phyloP scores from a whole-genome alignment of 2,329 filamentous ascomycete species.

The Davidsoniella neocaledoniae region DNA sequence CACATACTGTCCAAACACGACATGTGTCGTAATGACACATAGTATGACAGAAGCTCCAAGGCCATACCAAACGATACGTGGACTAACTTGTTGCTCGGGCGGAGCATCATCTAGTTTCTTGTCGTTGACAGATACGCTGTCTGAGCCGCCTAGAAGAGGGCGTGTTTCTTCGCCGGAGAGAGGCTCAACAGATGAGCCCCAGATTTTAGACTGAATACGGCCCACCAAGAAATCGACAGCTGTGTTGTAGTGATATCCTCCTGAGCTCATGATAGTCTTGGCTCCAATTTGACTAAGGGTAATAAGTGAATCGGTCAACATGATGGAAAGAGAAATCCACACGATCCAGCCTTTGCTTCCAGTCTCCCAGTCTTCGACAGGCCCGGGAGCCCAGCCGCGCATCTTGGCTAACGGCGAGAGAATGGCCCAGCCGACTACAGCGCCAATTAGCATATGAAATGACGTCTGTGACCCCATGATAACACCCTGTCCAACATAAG shows the following conservation, averaged over 20 bases:
- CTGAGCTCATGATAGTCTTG: constrained; percentile 31
- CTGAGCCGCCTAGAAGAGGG: constrained; percentile 10
- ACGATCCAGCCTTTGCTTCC: constrained; percentile 98
- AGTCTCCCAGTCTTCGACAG: constrained; percentile 72
- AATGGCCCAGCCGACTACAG: constrained; percentile 76
- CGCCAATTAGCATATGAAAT: constrained; percentile 85
- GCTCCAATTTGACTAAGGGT: constrained; percentile 66
- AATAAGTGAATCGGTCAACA: constrained; percentile 84
- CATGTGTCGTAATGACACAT: constrained; percentile 65
- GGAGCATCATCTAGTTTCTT: constrained; percentile 58
- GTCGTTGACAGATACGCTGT: constrained; percentile 18
- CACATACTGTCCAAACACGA: constrained; percentile 70
- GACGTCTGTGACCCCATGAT: constrained; percentile 97
- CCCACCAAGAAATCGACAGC: constrained; percentile 6
- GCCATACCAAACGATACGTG: constrained; percentile 53
- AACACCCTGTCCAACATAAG: constrained; percentile 91
- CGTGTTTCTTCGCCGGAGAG: constrained; percentile 1
- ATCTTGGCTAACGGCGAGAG: constrained; percentile 77
- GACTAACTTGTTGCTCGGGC: constrained; percentile 61
- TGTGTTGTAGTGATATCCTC: constrained; percentile 5
- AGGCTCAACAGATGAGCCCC: constrained; percentile 1
- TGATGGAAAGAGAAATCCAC: constrained; percentile 89
- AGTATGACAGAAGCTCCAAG: constrained; percentile 60
- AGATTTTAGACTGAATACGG: constrained; percentile 10
- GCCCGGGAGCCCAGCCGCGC: constrained; percentile 76